Evolutionary conservation across 495 filamentous ascomycete genomes (phyloP).

Genomic region (Neurospora sp.): DNA sequence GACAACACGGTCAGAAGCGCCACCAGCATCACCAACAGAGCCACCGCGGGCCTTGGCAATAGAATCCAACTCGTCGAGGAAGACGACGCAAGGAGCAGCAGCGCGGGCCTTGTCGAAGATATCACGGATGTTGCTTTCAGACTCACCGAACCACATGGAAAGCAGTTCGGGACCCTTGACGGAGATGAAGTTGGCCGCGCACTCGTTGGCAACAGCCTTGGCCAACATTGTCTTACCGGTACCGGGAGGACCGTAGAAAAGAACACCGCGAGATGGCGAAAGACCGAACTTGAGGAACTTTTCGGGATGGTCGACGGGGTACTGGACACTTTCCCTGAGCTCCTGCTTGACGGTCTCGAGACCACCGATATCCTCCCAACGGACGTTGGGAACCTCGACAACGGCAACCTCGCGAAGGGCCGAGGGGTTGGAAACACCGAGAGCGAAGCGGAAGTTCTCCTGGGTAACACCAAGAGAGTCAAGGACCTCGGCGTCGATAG

Average conservation of each 20-base stretch:
- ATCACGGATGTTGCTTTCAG: conserved; percentile 98
- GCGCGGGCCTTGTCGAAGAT: conserved; percentile 99
- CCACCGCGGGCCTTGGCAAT: conserved; percentile 99
- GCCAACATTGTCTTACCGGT: conserved; percentile 99
- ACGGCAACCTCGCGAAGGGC: conserved; percentile 98
- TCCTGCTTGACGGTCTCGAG: conserved; percentile 97
- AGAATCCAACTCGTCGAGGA: conserved; percentile 97
- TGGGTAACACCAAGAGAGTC: conserved; percentile 98
- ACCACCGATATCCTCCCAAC: conserved; percentile 99
- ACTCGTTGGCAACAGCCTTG: conserved; percentile 99
- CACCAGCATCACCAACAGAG: conserved; percentile 91
- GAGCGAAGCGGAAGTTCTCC: conserved; percentile 98
- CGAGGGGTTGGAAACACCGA: conserved; percentile 96
- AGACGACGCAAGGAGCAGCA: conserved; percentile 96
- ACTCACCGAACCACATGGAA: conserved; percentile 99
- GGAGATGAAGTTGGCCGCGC: conserved; percentile 98
- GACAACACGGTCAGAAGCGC: conserved; percentile 98
- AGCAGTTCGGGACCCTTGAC: conserved; percentile 96
- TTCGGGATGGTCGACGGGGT: conserved; percentile 97
- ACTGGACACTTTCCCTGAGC: conserved; percentile 98
- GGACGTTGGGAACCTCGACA: conserved; percentile 96
- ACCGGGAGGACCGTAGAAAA: conserved; percentile 97
- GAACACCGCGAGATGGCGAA: conserved; percentile 92
- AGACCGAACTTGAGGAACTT: conserved; percentile 99
- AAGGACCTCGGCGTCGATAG: conserved; percentile 95